phyloP scores from a whole-genome alignment of 2,329 filamentous ascomycete species.

The Monilinia vaccinii-corymbosi region DNA sequence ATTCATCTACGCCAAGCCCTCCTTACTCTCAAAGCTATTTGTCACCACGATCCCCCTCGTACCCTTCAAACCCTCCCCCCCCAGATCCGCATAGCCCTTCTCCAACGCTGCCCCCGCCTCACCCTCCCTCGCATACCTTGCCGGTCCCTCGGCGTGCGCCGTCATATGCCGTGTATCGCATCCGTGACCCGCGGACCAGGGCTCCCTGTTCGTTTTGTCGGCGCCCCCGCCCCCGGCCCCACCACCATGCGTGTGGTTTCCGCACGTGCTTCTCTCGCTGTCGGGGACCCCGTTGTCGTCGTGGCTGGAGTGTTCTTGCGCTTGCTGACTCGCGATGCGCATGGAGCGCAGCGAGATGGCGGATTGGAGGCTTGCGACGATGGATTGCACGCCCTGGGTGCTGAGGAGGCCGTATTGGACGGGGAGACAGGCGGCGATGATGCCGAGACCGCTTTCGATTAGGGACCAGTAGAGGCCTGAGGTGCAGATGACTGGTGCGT shows the following conservation, averaged over 20 bases:
- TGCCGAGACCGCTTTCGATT: slow-evolving; percentile 3
- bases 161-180: background rate
- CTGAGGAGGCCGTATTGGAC: slow-evolving; percentile 6
- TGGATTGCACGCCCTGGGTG: background rate
- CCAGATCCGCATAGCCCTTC: background rate
- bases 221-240: background rate
- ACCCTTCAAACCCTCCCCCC: background rate
- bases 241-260: background rate
- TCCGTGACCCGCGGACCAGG: background rate
- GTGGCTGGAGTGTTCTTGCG: background rate
- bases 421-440: slow-evolving; percentile 6
- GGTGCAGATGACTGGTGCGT: background rate
- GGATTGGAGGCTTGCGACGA: background rate
- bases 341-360: background rate
- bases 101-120: background rate
- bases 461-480: slow-evolving; percentile 5
- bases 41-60: background rate
- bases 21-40: slow-evolving; percentile 5
- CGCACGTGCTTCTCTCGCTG: background rate
- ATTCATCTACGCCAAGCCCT: background rate
- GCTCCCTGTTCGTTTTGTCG: too few species aligned
- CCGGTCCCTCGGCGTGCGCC: background rate
- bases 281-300: background rate
- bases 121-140: background rate
- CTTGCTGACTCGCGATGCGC: background rate